Percentiles rank a stretch among this genome's conserved stretches.
Evolutionary conservation across 768 basidiomycete species (phyloP).

Genomic region (Epithele typhae): DNA sequence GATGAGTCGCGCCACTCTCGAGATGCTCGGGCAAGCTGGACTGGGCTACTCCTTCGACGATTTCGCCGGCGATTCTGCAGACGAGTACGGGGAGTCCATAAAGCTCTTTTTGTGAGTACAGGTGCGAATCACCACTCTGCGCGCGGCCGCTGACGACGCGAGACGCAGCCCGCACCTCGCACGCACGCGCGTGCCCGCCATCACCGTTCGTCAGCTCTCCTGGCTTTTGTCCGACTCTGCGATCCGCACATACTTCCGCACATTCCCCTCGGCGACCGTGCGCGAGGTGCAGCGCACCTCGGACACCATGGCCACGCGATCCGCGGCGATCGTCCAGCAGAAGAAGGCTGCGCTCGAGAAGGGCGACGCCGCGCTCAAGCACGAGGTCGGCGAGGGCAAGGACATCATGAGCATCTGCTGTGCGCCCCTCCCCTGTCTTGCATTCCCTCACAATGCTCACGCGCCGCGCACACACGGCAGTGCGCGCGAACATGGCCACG

Average conservation of each 20-base stretch:
- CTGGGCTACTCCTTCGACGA: slow-evolving; percentile 14
- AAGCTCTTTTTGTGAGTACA: slow-evolving; percentile 8
- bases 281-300: slow-evolving; percentile 30
- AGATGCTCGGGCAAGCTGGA: slow-evolving; percentile 12
- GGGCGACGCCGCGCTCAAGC: slow-evolving; percentile 11
- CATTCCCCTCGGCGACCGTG: slow-evolving; percentile 29
- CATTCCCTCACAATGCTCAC: too few species aligned
- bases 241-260: slow-evolving; percentile 27
- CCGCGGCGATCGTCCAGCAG: slow-evolving; percentile 26
- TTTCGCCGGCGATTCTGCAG: slow-evolving; percentile 4
- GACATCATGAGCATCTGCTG: slow-evolving; percentile 18
- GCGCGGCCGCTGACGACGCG: too few species aligned
- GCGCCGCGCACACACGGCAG: background rate
- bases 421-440: background rate
- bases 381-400: slow-evolving; percentile 14
- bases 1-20: slow-evolving; percentile 12
- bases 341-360: slow-evolving; percentile 6
- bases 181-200: too few species aligned
- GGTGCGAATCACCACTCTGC: background rate
- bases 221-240: slow-evolving; percentile 14
- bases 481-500: slow-evolving; percentile 9
- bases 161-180: too few species aligned
- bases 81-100: slow-evolving; percentile 8
- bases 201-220: too few species aligned
- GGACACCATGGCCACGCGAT: slow-evolving; percentile 31